Percentiles rank a stretch among this genome's conserved stretches.
phyloP scores from a whole-genome alignment of 805 yeast species.

The Starmera caribaea region DNA sequence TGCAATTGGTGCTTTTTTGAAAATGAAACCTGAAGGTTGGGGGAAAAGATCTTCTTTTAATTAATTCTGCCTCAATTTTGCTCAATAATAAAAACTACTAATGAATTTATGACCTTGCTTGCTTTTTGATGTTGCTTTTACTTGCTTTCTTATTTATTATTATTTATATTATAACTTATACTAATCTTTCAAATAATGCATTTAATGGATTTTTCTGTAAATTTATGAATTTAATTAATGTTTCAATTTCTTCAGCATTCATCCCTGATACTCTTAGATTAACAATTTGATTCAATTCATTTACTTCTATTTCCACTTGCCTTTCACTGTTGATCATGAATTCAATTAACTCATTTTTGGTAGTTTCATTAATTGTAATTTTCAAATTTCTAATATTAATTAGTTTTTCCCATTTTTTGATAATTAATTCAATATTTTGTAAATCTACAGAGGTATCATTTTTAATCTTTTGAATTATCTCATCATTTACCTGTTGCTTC shows the following conservation, averaged over 20 bases:
- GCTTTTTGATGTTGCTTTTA: background rate
- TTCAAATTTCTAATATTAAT: conserved; percentile 4
- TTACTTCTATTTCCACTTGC: too few relatives aligned
- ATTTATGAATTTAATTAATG: too few relatives aligned
- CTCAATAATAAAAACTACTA: conserved; percentile 4
- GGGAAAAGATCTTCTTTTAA: conserved; percentile 18
- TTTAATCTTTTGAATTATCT: background rate
- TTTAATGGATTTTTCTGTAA: too few relatives aligned
- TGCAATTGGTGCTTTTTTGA: conserved; percentile 88
- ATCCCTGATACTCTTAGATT: too few relatives aligned
- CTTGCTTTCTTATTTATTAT: too few relatives aligned
- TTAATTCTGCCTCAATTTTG: conserved; percentile 3
- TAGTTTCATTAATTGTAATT: conserved; percentile 3
- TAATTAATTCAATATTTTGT: conserved; percentile 5
- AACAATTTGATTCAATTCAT: too few relatives aligned
- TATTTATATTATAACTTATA: too few relatives aligned
- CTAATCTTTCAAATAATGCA: too few relatives aligned
- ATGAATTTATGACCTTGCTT: conserved; percentile 6
- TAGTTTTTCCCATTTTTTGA: conserved; percentile 5
- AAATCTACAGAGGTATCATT: conserved; percentile 2
- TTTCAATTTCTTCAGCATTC: too few relatives aligned
- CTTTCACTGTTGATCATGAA: background rate
- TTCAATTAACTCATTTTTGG: background rate
- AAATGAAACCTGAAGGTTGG: conserved; percentile 26
- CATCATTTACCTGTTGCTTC: too few relatives aligned